These are phyloP conservation scores for Sanghuangporus weigelae DNA, from an alignment of 1,284 basidiomycete genomes.

Conservation along the genomic window DNA sequence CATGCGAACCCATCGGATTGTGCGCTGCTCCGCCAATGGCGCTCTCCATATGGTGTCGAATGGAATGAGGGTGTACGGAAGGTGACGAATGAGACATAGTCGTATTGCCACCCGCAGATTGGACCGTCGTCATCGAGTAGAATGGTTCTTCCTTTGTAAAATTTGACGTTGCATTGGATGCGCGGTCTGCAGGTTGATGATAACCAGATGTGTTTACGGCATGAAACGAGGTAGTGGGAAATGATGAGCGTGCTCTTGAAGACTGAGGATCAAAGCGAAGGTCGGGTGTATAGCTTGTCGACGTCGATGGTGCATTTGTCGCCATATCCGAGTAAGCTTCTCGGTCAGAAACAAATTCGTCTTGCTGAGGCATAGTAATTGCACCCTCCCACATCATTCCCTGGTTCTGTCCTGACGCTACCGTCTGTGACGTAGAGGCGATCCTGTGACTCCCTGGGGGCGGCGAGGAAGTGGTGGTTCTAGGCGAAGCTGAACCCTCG, in stretches of 20 bases:
- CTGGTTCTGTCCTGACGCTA: background rate
- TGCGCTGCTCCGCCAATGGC: conserved; percentile 4
- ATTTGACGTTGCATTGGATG: conserved; percentile 6
- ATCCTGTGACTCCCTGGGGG: conserved; percentile 2
- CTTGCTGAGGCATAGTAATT: conserved; percentile 5
- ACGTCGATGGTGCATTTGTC: background rate
- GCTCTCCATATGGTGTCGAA: conserved; percentile 4
- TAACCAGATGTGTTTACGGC: conserved; percentile 1
- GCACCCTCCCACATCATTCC: conserved; percentile 9
- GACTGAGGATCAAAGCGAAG: conserved; percentile 11
- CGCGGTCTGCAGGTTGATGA: conserved; percentile 6
- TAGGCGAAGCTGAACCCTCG: conserved; percentile 30
- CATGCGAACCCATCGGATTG: conserved; percentile 6
- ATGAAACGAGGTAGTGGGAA: conserved; percentile 4
- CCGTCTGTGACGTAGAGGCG: background rate
- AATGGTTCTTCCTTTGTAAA: conserved; percentile 10
- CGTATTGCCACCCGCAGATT: background rate
- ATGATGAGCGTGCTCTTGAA: conserved; percentile 4
- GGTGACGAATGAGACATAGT: conserved; percentile 5
- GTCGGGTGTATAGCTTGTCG: conserved; percentile 10
- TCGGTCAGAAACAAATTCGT: conserved; percentile 9
- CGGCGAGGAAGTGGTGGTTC: conserved; percentile 13
- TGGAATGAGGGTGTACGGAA: conserved; percentile 1
- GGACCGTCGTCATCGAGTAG: conserved; percentile 1
- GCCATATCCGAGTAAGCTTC: background rate